Percentiles rank a stretch among this genome's conserved stretches.
Evolutionary conservation across 2,329 filamentous ascomycete genomes (phyloP).

Genomic region (Aspergillus sp.): DNA sequence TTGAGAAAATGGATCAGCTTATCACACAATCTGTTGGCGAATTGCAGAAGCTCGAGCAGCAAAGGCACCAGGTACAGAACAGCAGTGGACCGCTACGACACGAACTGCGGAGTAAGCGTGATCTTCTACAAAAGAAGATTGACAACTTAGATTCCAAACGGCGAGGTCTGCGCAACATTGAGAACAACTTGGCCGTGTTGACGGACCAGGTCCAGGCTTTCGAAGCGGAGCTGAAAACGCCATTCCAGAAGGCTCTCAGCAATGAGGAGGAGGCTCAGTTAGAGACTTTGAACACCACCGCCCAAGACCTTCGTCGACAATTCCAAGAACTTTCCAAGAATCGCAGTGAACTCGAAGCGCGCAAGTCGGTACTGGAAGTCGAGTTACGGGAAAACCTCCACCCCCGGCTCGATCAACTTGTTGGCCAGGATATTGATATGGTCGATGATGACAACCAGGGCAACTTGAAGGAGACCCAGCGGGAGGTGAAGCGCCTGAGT

Average conservation of each 20-base stretch:
- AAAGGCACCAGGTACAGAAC: conserved; percentile 72
- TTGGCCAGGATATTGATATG: conserved; percentile 69
- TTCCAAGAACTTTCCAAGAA: conserved; percentile 72
- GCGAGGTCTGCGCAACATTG: conserved; percentile 63
- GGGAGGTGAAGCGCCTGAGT: conserved; percentile 76
- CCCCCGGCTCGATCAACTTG: conserved; percentile 82
- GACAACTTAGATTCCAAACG: conserved; percentile 73
- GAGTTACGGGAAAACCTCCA: conserved; percentile 87
- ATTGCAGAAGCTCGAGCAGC: conserved; percentile 77
- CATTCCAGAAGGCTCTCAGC: conserved; percentile 89
- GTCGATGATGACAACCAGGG: conserved; percentile 58
- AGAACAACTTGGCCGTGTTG: conserved; percentile 72
- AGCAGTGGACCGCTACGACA: conserved; percentile 77
- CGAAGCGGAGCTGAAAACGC: conserved; percentile 75
- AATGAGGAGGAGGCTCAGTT: conserved; percentile 79
- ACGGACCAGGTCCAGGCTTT: conserved; percentile 73
- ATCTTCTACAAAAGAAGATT: conserved; percentile 69
- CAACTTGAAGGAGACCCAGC: conserved; percentile 73
- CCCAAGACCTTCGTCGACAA: conserved; percentile 73
- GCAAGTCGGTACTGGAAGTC: conserved; percentile 80
- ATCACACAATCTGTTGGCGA: conserved; percentile 85
- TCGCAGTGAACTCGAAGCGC: conserved; percentile 73
- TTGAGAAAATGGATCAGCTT: conserved; percentile 81
- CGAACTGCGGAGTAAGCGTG: conserved; percentile 73
- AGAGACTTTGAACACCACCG: conserved; percentile 65